Base-by-base conservation (phyloP, 2,329 filamentous ascomycete genomes). In the Pseudogymnoascus sp. region DNA sequence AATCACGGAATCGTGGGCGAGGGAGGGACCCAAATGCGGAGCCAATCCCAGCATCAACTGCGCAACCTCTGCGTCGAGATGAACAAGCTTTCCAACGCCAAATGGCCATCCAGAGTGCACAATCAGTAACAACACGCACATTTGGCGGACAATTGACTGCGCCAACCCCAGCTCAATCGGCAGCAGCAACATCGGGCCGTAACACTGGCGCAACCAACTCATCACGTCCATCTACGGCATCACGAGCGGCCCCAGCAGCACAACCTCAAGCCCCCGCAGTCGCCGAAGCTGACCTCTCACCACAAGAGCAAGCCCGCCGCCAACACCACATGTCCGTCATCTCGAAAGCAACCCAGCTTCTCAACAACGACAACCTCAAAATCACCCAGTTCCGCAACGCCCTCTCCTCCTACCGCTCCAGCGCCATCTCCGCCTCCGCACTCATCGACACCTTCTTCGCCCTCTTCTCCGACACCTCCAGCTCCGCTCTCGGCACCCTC, bases 81-180 rank as follows among this genome's bases (percentile, higher is more conserved):
- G 91, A 97, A 75, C 78, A 96, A 62, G 93, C 95, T 2, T 96
- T 91, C 74, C 93, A 97, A 72, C 83, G 95, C 60, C 91, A 96
- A 71, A 87, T 96, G 81, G 93, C 92, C 42, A 91, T 97, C 60
- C 92, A 96, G 69, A 93, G 88, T 60, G 88, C 91, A 0, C 91
- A 96, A 71, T 91, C 91, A 0, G 83, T 91, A 0, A 86, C 90
- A 0, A 88, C 84, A 50, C 85, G 92, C 46, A 91, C 86, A 2
- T 97, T 97, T 77, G 92, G 93, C 46, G 91, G 92, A 5, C 88
- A 91, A 70, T 82, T 96, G 60, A 90, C 89, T 16, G 75, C 80
- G 11, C 77, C 82, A 28, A 75, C 79, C 61, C 77, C 82, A 40
- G 77, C 80, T 21, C 66, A 62, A 60, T 25, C 63, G 23, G 59